A percentile compares a stretch with the other conserved stretches of the same genome.
Conservation (phyloP, 2,329 filamentous ascomycete genomes). For the Zasmidium angulare region DNA sequence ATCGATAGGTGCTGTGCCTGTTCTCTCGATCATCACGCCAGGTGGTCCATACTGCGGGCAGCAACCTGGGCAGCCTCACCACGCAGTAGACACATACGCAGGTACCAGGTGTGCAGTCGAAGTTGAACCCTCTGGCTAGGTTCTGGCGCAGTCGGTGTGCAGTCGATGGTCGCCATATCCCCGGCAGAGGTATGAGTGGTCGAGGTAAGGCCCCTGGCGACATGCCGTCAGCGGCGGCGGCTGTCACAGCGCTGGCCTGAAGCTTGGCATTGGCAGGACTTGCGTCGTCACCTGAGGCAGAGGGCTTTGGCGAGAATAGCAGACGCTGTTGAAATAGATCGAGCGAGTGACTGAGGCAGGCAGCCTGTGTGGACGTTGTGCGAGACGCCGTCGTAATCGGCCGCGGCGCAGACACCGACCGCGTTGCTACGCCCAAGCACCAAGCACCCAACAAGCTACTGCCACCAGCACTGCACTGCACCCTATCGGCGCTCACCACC, state of each 20-base stretch:
- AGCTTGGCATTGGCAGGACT: background rate
- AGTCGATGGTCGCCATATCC: background rate
- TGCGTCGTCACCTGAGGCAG: background rate
- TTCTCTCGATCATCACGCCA: too few species aligned
- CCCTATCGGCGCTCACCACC: background rate
- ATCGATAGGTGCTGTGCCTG: too few species aligned
- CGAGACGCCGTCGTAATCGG: background rate
- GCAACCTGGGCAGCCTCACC: background rate
- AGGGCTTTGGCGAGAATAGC: background rate
- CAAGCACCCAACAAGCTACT: too few species aligned
- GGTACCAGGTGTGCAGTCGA: background rate
- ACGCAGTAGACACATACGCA: background rate
- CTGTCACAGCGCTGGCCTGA: background rate
- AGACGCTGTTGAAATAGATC: background rate
- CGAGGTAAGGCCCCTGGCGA: background rate
- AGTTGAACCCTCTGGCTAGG: background rate
- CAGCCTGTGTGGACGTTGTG: background rate
- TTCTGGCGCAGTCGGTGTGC: background rate
- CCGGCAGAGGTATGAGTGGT: background rate
- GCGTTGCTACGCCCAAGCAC: background rate
- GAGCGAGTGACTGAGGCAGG: background rate
- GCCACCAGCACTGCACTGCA: too few species aligned
- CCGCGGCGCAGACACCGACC: background rate
- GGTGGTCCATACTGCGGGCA: background rate
- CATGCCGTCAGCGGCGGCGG: background rate